Percentiles rank a stretch among this genome's conserved stretches.
Conservation (phyloP, 768 basidiomycete species). For the Boletus sensibilis region DNA sequence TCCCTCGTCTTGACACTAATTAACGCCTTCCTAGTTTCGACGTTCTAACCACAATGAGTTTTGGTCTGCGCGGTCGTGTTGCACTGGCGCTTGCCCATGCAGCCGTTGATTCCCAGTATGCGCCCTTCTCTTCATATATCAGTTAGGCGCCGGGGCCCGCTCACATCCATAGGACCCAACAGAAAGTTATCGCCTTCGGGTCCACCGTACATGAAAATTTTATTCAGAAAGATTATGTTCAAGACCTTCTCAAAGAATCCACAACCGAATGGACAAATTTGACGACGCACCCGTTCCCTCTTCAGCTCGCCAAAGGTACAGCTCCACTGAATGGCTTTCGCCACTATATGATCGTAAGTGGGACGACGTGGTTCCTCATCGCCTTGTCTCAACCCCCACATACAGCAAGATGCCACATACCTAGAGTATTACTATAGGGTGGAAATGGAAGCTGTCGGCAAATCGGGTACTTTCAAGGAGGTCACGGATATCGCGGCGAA, state of each 20-base stretch:
- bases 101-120: background rate
- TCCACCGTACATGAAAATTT: too few relatives aligned
- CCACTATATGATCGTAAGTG: too few relatives aligned
- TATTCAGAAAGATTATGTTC: background rate
- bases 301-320: background rate
- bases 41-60: background rate
- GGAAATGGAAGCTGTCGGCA: background rate
- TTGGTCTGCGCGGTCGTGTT: background rate
- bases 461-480: background rate
- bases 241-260: background rate
- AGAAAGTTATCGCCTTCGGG: background rate
- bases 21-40: background rate
- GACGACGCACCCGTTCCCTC: background rate
- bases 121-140: background rate
- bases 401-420: constrained; percentile 7
- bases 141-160: background rate
- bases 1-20: too few relatives aligned
- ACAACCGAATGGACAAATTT: background rate
- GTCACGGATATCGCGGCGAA: background rate
- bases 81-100: background rate
- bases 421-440: constrained; percentile 6
- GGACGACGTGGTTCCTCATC: background rate
- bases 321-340: constrained; percentile 2
- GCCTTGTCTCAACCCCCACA: background rate
- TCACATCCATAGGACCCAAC: background rate